phyloP scores from a whole-genome alignment of 148 eudicot species.

The Diospyros kaki region DNA sequence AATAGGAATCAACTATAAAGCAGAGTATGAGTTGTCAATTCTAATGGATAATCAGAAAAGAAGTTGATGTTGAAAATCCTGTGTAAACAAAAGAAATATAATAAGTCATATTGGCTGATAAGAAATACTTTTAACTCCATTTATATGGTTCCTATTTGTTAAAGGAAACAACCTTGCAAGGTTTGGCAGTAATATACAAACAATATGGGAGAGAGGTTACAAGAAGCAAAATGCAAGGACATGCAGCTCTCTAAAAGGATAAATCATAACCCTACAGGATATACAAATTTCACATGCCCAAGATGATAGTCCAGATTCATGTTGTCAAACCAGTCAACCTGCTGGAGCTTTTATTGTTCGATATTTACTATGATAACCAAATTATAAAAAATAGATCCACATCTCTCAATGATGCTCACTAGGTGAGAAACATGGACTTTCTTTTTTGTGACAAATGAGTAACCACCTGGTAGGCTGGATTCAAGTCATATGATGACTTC shows the following conservation, averaged over 20 bases:
- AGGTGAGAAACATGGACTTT: background rate
- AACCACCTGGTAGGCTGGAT: no score
- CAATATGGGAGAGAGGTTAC: background rate
- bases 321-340: background rate
- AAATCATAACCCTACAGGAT: background rate
- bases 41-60: constrained; percentile 8
- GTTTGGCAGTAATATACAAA: background rate
- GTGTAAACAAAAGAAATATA: background rate
- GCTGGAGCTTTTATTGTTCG: no score
- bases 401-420: no score
- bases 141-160: background rate
- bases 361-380: no score
- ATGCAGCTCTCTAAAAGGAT: background rate
- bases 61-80: background rate
- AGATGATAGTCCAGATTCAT: background rate
- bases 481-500: background rate
- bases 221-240: background rate
- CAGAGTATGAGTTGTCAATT: background rate
- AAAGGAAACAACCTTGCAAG: background rate
- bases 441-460: no score
- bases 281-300: background rate
- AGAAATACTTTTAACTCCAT: background rate
- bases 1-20: background rate
- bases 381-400: no score
- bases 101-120: background rate